phyloP scores from a whole-genome alignment of 2,329 filamentous ascomycete genomes.

The Annulohypoxylon truncatum region DNA sequence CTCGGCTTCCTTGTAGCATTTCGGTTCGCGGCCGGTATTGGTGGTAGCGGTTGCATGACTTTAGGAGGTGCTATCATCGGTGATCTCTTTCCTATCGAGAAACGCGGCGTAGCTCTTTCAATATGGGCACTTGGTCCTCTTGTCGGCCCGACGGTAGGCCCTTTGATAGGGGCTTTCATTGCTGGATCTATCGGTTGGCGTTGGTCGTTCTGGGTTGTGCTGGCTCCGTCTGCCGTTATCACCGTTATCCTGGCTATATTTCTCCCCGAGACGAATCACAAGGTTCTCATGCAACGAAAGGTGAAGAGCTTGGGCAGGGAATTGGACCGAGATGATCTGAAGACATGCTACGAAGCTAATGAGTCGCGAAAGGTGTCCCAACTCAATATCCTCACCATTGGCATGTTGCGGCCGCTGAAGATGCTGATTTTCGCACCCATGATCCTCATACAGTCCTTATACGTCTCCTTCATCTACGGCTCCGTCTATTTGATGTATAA shows the following conservation, averaged over 20 bases:
- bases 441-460: conserved; percentile 59
- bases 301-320: conserved; percentile 58
- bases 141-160: conserved; percentile 57
- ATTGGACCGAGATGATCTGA: conserved; percentile 58
- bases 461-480: conserved; percentile 64
- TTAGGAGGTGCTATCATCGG: conserved; percentile 66
- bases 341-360: conserved; percentile 59
- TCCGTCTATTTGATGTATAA: conserved; percentile 66
- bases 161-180: conserved; percentile 62
- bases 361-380: conserved; percentile 43
- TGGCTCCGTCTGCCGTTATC: conserved; percentile 57
- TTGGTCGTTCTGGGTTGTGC: conserved; percentile 64
- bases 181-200: conserved; percentile 63
- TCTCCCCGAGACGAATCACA: conserved; percentile 61
- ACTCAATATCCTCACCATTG: conserved; percentile 51
- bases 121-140: conserved; percentile 57
- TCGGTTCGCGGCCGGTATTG: conserved; percentile 68
- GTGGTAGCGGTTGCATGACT: conserved; percentile 66
- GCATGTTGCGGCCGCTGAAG: conserved; percentile 63
- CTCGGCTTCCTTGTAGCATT: conserved; percentile 68
- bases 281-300: conserved; percentile 64
- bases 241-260: conserved; percentile 55
- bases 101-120: conserved; percentile 61
- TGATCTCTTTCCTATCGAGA: conserved; percentile 62
- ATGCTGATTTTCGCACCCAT: conserved; percentile 63